These are phyloP conservation scores for Marsdenia floribunda DNA, from an alignment of 257 asterid species.

Conservation along the genomic window DNA sequence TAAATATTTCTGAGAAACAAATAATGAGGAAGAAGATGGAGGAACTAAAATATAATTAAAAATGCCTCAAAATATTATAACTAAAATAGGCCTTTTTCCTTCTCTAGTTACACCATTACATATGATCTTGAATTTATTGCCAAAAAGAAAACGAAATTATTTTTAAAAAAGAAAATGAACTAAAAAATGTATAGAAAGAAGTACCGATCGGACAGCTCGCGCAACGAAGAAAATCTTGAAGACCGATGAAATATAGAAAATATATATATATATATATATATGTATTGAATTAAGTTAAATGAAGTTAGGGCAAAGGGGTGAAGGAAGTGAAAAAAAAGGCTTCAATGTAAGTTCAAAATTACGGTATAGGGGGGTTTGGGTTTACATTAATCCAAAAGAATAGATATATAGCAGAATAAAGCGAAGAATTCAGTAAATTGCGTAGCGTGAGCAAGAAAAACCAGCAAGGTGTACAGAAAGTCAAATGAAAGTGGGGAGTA, in stretches of 20 bases:
- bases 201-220: slow-evolving; percentile 27
- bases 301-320: not conserved
- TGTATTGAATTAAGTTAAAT: not conserved
- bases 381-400: not conserved
- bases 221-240: slow-evolving; percentile 21
- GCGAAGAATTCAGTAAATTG: slow-evolving; percentile 5
- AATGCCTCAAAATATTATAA: not conserved
- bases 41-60: not conserved
- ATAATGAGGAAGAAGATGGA: not conserved
- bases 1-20: not conserved
- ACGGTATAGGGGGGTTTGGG: not conserved
- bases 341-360: not conserved
- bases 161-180: not conserved
- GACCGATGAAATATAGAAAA: not conserved
- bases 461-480: slow-evolving; percentile 5
- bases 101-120: no score
- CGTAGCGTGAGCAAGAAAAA: not conserved
- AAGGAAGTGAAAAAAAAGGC: not conserved
- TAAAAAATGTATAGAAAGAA: not conserved
- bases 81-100: no score
- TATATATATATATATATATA: no score
- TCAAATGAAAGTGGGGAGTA: not conserved
- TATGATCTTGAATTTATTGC: not conserved
- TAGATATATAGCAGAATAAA: not conserved
- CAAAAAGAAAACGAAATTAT: not conserved